A percentile compares a stretch with the other conserved stretches of the same genome.
Evolutionary conservation across 768 basidiomycete genomes (phyloP).

Genomic region (Phanerochaete sordida): DNA sequence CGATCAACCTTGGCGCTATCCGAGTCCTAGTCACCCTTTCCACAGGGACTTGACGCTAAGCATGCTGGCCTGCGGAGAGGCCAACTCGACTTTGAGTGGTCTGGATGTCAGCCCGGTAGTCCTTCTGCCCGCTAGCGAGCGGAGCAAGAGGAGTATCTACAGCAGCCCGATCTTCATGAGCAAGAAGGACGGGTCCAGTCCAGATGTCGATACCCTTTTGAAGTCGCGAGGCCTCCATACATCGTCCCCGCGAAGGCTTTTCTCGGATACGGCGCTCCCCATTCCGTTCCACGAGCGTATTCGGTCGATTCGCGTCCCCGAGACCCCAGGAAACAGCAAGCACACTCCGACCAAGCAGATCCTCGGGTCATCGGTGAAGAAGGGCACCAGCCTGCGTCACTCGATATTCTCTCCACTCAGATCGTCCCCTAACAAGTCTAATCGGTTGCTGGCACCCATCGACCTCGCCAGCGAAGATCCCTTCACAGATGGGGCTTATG

Average conservation of each 20-base stretch:
- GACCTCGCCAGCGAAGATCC: constrained; percentile 25
- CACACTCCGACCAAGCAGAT: constrained; percentile 8
- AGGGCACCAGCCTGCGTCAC: neutral
- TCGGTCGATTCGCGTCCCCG: constrained; percentile 11
- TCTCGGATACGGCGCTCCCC: constrained; percentile 14
- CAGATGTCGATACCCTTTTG: neutral
- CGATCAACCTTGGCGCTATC: constrained; percentile 80
- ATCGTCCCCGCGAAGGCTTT: constrained; percentile 16
- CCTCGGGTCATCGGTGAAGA: neutral
- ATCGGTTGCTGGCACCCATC: constrained; percentile 19
- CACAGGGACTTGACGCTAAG: constrained; percentile 67
- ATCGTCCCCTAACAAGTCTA: constrained; percentile 7
- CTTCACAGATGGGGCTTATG: constrained; percentile 11
- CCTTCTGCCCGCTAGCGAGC: constrained; percentile 28
- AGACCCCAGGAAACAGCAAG: constrained; percentile 15
- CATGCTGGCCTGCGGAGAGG: constrained; percentile 53
- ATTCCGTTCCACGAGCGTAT: constrained; percentile 14
- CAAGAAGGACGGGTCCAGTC: constrained; percentile 1
- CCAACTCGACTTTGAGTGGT: constrained; percentile 33
- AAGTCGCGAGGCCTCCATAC: neutral
- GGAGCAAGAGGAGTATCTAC: constrained; percentile 37
- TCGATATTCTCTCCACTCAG: constrained; percentile 11
- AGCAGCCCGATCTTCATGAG: constrained; percentile 23
- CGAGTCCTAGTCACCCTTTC: constrained; percentile 75
- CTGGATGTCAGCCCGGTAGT: constrained; percentile 34